These are phyloP conservation scores for Aspergillus puulaauensis DNA, from an alignment of 2,329 filamentous ascomycete genomes.

Conservation along the genomic window DNA sequence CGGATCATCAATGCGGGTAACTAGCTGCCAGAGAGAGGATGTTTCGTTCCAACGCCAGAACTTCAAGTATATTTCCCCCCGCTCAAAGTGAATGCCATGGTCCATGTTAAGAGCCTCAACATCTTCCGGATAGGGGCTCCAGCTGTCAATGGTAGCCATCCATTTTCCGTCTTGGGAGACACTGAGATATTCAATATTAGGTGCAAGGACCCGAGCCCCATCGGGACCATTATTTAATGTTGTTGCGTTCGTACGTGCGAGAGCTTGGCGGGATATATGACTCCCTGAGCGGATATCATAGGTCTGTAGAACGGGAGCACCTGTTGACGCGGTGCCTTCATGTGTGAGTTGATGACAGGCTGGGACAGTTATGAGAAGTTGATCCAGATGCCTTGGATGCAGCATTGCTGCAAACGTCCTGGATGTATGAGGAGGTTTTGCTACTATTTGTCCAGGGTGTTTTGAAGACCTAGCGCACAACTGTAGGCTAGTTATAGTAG, in stretches of 20 bases:
- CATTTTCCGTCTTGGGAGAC: slow-evolving; percentile 80
- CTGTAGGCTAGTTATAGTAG: slow-evolving; percentile 83
- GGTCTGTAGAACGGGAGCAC: slow-evolving; percentile 68
- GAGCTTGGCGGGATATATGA: slow-evolving; percentile 80
- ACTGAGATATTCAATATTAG: slow-evolving; percentile 71
- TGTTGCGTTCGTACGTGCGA: slow-evolving; percentile 84
- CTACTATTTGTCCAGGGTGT: slow-evolving; percentile 47
- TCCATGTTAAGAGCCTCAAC: slow-evolving; percentile 54
- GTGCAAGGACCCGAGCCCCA: slow-evolving; percentile 70
- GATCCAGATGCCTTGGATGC: slow-evolving; percentile 62
- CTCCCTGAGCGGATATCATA: slow-evolving; percentile 79
- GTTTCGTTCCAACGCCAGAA: slow-evolving; percentile 74
- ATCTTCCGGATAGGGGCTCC: slow-evolving; percentile 73
- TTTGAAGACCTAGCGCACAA: slow-evolving; percentile 46
- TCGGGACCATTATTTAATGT: slow-evolving; percentile 74
- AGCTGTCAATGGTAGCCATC: slow-evolving; percentile 90
- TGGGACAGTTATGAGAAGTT: slow-evolving; percentile 67
- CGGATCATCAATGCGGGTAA: slow-evolving; percentile 79
- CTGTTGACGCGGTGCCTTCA: slow-evolving; percentile 45
- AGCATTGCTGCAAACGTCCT: slow-evolving; percentile 57
- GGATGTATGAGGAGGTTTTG: slow-evolving; percentile 8
- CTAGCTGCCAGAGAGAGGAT: slow-evolving; percentile 66
- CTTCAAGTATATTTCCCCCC: slow-evolving; percentile 76
- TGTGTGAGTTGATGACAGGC: slow-evolving; percentile 47
- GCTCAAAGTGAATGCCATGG: slow-evolving; percentile 43